Base-by-base conservation (phyloP, 441 rosid genomes). In the Biscutella auriculata region DNA sequence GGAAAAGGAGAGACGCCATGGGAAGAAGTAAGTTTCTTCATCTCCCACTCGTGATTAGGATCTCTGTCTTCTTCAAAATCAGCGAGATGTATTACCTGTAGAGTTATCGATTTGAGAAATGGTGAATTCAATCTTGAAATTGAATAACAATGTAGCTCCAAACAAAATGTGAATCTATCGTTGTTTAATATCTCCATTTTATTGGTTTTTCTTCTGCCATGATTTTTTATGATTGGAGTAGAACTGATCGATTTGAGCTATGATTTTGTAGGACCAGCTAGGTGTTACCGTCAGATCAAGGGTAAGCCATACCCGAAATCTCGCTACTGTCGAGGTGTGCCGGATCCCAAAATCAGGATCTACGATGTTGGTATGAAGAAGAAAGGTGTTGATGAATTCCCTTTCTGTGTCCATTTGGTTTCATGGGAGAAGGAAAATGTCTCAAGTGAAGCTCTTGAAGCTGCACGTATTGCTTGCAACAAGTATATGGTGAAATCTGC, bases 401-500 rank as follows among this genome's bases (percentile, higher is more conserved):
- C 97, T 11, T 86, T 83, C 78, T 86, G 95, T 62, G 95, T 88
- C 6, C 97, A 86, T 60, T 69, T 88, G 74, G 95, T 88, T 14
- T 86, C 95, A 0, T 88, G 95, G 97, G 95, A 88, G 73, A 88
- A 86, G 53, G 97, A 88, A 29, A 88, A 86, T 28, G 93, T 88
- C 16, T 86, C 95, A 0, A 86, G 97, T 63, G 97, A 88, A 66
- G 95, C 97, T 0, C 81, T 88, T 53, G 95, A 88, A 67, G 97
- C 97, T 57, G 97, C 95, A 0, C 88, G 95, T 4, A 88, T 88
- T 69, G 95, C 97, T 50, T 88, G 95, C 80, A 86, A 88, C 81
- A 88, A 88, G 57, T 88, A 88, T 10, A 88, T 88, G 97, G 73
- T 93, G 21, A 88, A 88, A 65, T 82, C 21, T 52, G 95, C 97